These are phyloP conservation scores for Priceomyces carsonii DNA, from an alignment of 805 yeast genomes.

Conservation along the genomic window DNA sequence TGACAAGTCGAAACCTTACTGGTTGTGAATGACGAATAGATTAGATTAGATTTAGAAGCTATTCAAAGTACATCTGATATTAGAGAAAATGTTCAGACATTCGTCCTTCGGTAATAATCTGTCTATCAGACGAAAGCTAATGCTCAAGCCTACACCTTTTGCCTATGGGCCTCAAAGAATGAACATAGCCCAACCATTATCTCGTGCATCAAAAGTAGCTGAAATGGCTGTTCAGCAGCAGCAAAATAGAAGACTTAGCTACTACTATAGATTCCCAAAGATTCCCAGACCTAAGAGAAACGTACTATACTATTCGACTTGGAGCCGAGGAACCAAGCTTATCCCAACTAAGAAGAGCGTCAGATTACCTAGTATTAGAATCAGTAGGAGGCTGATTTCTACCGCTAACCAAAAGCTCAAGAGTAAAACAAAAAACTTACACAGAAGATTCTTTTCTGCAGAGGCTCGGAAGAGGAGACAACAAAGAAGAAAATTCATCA, in stretches of 20 bases:
- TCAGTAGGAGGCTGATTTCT: slow-evolving; percentile 34
- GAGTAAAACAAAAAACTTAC: slow-evolving; percentile 36
- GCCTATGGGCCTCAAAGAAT: slow-evolving; percentile 35
- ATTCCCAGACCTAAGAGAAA: slow-evolving; percentile 60
- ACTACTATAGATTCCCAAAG: slow-evolving; percentile 48
- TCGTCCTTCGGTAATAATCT: slow-evolving; percentile 15
- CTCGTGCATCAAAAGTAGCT: slow-evolving; percentile 40
- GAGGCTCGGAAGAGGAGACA: slow-evolving; percentile 43
- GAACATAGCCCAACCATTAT: slow-evolving; percentile 43
- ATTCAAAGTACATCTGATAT: neutral
- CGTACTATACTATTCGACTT: slow-evolving; percentile 50
- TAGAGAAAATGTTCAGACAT: slow-evolving; percentile 18
- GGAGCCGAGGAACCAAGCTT: slow-evolving; percentile 32
- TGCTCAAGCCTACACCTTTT: slow-evolving; percentile 26
- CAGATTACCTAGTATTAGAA: slow-evolving; percentile 18
- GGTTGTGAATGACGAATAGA: neutral
- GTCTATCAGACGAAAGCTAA: slow-evolving; percentile 16
- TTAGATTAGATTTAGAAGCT: neutral
- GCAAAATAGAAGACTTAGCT: slow-evolving; percentile 20
- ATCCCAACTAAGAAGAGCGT: slow-evolving; percentile 14
- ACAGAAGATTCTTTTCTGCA: slow-evolving; percentile 40
- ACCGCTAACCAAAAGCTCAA: slow-evolving; percentile 38
- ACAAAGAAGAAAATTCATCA: slow-evolving; percentile 40
- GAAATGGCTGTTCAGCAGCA: slow-evolving; percentile 27
- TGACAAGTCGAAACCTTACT: neutral